Conservation (phyloP, 2,329 filamentous ascomycete genomes). For the Monilinia vaccinii-corymbosi region DNA sequence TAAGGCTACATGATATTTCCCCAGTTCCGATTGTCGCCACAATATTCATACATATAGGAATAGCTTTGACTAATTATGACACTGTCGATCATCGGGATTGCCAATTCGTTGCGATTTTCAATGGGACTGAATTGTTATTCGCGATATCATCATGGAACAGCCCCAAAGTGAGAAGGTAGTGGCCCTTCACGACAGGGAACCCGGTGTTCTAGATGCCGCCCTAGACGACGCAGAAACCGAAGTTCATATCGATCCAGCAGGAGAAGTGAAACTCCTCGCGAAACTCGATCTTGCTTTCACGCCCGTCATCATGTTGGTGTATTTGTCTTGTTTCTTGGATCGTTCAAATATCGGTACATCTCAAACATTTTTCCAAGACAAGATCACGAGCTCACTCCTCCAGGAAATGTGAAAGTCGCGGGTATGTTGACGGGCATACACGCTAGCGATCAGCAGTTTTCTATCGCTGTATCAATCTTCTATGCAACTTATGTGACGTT, state of each 20-base stretch:
- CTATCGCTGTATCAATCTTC: slow-evolving; percentile 37
- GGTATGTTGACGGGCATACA: slow-evolving; percentile 18
- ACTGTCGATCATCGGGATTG: background rate
- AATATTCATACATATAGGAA: background rate
- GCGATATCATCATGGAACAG: slow-evolving; percentile 1
- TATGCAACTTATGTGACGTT: slow-evolving; percentile 43
- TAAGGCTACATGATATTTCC: background rate
- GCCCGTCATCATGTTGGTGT: slow-evolving; percentile 47
- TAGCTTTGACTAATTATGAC: background rate
- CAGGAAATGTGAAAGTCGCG: slow-evolving; percentile 31
- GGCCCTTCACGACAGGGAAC: background rate
- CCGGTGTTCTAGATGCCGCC: background rate
- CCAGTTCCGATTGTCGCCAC: background rate
- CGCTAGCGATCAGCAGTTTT: slow-evolving; percentile 14
- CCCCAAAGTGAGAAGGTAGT: slow-evolving; percentile 5
- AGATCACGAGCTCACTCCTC: slow-evolving; percentile 23
- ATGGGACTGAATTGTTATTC: background rate
- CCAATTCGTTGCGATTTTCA: background rate
- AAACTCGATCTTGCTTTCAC: slow-evolving; percentile 41
- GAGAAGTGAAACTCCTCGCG: slow-evolving; percentile 37
- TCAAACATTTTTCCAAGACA: background rate
- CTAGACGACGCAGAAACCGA: slow-evolving; percentile 1
- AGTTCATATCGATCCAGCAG: slow-evolving; percentile 33
- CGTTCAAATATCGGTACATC: slow-evolving; percentile 37
- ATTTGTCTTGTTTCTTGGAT: slow-evolving; percentile 46